Evolutionary conservation across 139 green algal species (phyloP), one percentile per base, ranked within the genome.

Genomic region (Mesotaenium endlicherianum): DNA sequence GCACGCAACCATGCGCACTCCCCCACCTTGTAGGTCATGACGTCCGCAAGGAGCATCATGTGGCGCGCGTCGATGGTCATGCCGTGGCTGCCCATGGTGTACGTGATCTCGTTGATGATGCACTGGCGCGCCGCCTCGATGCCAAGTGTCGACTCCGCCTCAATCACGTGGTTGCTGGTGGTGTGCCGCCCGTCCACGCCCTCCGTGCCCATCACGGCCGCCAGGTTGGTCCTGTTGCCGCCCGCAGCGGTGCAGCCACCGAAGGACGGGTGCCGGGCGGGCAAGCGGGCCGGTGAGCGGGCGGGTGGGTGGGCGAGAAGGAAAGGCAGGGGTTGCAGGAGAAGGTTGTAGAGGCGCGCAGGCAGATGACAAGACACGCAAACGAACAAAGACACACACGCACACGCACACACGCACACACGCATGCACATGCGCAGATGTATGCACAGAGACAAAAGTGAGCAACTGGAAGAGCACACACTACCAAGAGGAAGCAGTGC

Each of bases 11-110:
- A 34, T 70, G 30, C 16, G 59, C 59, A 70, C 38, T 11, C 11
- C 41, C 55, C 49, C 38, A 88, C 83, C 92, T 97, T 98, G 92
- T 96, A 97, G 1, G 95, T 97, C 96, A 99, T 99, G 88, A 95
- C 95, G 91, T 99, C 96, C 0, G 96, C 95, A 50, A 99, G 92
- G 74, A 99, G 91, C 95, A 97, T 98, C 59, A 89, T 97, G 91
- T 99, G 96, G 2, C 96, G 88, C 20, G 90, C 72, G 89, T 99
- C 96, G 74, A 99, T 97, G 78, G 81, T 89, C 94, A 99, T 99
- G 88, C 96, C 95, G 89, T 98, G 94, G 2, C 68, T 72, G 2
- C 79, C 82, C 95, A 99, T 98, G 42, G 92, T 96, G 87, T 94
- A 92, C 39, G 95, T 84, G 86, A 99, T 98, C 90, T 99, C 93